A percentile compares a stretch with the other conserved stretches of the same genome.
Conservation (phyloP, 2,329 filamentous ascomycete species). For the Aspergillus persii region DNA sequence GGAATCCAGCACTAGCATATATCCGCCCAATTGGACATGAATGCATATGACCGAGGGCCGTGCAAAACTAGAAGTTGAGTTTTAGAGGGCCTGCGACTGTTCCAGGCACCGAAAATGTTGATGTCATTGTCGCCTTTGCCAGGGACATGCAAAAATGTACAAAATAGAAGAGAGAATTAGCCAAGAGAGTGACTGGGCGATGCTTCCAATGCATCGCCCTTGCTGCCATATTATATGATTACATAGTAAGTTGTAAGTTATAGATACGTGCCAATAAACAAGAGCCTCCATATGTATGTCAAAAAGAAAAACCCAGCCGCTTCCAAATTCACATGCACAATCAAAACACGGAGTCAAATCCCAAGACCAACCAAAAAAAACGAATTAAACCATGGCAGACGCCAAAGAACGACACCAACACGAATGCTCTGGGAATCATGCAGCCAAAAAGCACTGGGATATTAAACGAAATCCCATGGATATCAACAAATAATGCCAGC, state of each 20-base stretch:
- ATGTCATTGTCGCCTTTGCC: no score
- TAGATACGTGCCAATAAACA: slow-evolving; percentile 21
- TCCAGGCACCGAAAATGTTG: no score
- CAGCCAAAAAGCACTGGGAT: slow-evolving; percentile 4
- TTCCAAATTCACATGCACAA: slow-evolving; percentile 29
- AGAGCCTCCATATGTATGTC: slow-evolving; percentile 23
- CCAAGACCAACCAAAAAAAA: slow-evolving; percentile 9
- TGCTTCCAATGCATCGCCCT: slow-evolving; percentile 3
- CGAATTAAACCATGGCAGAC: slow-evolving; percentile 10
- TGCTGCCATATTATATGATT: slow-evolving; percentile 14
- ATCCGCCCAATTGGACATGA: no score
- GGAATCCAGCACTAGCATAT: no score
- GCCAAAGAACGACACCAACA: slow-evolving; percentile 16
- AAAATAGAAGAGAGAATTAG: neutral
- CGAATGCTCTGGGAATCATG: slow-evolving; percentile 15
- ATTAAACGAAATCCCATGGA: slow-evolving; percentile 11
- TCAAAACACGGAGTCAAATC: slow-evolving; percentile 15
- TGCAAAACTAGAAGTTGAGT: no score
- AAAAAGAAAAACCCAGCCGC: slow-evolving; percentile 21
- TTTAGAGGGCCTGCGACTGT: no score
- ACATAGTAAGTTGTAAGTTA: slow-evolving; percentile 13
- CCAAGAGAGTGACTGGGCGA: neutral
- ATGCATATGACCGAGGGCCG: no score
- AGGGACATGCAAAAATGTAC: neutral
- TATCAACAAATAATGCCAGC: slow-evolving; percentile 5